These are phyloP conservation scores for Alternaria sp. DNA, from an alignment of 2,329 filamentous ascomycete genomes.

Conservation along the genomic window DNA sequence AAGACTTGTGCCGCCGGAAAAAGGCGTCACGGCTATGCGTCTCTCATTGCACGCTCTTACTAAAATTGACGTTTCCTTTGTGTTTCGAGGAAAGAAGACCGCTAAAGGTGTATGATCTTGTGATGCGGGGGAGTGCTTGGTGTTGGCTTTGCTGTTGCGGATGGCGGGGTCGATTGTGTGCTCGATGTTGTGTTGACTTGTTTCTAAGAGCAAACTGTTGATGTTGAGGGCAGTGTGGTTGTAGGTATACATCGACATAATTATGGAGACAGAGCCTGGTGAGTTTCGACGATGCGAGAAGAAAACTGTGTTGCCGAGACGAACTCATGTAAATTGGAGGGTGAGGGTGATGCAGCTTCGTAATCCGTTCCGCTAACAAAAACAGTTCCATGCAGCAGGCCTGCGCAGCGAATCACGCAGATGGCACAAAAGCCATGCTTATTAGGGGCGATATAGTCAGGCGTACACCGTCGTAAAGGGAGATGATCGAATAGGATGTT, in stretches of 20 bases:
- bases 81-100: slow-evolving; percentile 76
- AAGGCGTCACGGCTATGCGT: slow-evolving; percentile 83
- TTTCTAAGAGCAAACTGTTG: slow-evolving; percentile 4
- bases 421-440: neutral
- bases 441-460: neutral
- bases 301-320: neutral
- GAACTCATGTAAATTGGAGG: neutral
- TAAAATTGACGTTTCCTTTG: slow-evolving; percentile 79
- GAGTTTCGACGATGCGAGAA: neutral
- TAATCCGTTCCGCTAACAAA: neutral
- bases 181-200: slow-evolving; percentile 10
- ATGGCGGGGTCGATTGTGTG: slow-evolving; percentile 21
- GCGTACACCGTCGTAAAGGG: neutral
- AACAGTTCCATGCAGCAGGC: neutral
- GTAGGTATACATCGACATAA: slow-evolving; percentile 20
- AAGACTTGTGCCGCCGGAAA: slow-evolving; percentile 84
- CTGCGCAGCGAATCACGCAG: neutral
- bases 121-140: slow-evolving; percentile 32
- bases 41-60: slow-evolving; percentile 84
- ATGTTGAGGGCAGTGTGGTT: slow-evolving; percentile 27
- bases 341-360: neutral
- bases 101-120: slow-evolving; percentile 56
- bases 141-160: slow-evolving; percentile 33
- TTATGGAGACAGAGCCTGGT: neutral
- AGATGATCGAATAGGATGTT: neutral